Evolutionary conservation across 345 rosid species (phyloP), one percentile per base, ranked within the genome.

Genomic region (Salix caprea): DNA sequence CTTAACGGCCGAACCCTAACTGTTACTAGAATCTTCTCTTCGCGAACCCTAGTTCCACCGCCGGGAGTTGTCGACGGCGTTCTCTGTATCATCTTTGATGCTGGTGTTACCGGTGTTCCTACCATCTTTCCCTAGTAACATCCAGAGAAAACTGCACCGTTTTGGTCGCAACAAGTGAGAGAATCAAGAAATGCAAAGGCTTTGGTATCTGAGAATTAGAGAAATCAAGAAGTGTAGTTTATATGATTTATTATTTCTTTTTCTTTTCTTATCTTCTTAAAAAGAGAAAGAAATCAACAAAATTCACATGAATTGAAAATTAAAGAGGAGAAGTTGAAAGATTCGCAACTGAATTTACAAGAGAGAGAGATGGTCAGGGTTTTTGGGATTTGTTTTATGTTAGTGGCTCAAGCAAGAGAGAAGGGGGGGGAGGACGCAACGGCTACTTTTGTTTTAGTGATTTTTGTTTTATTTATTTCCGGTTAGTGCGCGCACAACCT

Each of bases 11-110:
- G 87, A 67, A 95, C 78, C 73, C 97, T 82, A 23, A 93, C 96
- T 0, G 97, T 93, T 18, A 95, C 99, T 72, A 90, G 76, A 75
- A 95, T 95, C 84, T 90, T 95, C 87, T 93, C 99, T 82, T 95
- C 99, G 6, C 87, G 85, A 54, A 70, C 83, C 81, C 78, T 89
- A 2, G 89, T 70, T 40, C 90, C 92, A 60, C 89, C 92, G 72
- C 92, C 89, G 0, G 97, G 96, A 1, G 97, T 74, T 2, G 78
- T 15, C 30, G 66, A 78, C 23, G 82, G 78, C 4, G 74, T 60
- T 65, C 81, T 72, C 72, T 58, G 72, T 39, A 56, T 54, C 76
- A 67, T 66, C 76, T 78, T 92, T 66, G 80, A 82, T 13, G 89
- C 73, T 30, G 83, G 82, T n/a, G 99, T 95, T 28, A 82, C 89